Percentiles rank a stretch among this genome's conserved stretches.
These are phyloP conservation scores for Theobroma grandiflorum DNA, from an alignment of 441 rosid genomes.

Conservation along the genomic window DNA sequence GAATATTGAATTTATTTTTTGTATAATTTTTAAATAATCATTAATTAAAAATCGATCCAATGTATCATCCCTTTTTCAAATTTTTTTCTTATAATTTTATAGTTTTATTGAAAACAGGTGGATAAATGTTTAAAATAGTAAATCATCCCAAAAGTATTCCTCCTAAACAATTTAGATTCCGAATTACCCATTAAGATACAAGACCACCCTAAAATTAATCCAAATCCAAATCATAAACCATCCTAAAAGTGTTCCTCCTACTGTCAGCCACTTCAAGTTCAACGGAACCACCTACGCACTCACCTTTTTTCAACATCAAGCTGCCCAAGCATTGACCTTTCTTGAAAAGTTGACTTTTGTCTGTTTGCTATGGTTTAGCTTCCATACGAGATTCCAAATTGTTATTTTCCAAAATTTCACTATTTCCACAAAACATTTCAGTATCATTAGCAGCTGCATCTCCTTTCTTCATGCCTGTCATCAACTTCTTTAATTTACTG, in stretches of 20 bases:
- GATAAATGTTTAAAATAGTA: too few relatives aligned
- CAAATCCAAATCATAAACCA: too few relatives aligned
- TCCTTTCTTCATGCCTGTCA: slow-evolving; percentile 10
- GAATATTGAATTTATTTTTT: too few relatives aligned
- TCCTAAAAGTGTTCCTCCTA: background rate
- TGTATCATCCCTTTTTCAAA: too few relatives aligned
- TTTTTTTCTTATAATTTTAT: too few relatives aligned
- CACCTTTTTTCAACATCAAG: background rate
- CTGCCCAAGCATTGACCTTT: background rate
- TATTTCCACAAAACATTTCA: background rate
- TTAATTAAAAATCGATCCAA: too few relatives aligned
- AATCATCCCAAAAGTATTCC: too few relatives aligned
- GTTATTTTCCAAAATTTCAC: background rate
- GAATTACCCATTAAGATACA: too few relatives aligned
- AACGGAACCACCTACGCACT: background rate
- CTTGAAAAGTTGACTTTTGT: background rate
- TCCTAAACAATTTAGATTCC: too few relatives aligned
- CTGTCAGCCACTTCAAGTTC: slow-evolving; percentile 3
- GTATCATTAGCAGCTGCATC: slow-evolving; percentile 15
- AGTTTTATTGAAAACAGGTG: too few relatives aligned
- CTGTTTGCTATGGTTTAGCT: background rate
- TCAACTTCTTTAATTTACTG: slow-evolving; percentile 29
- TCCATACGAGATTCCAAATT: background rate
- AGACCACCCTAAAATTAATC: too few relatives aligned
- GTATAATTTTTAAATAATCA: too few relatives aligned